Percentiles rank a stretch among this genome's conserved stretches.
Evolutionary conservation across 257 asterid genomes (phyloP).

Genomic region (Nicotiana tomentosiformis): DNA sequence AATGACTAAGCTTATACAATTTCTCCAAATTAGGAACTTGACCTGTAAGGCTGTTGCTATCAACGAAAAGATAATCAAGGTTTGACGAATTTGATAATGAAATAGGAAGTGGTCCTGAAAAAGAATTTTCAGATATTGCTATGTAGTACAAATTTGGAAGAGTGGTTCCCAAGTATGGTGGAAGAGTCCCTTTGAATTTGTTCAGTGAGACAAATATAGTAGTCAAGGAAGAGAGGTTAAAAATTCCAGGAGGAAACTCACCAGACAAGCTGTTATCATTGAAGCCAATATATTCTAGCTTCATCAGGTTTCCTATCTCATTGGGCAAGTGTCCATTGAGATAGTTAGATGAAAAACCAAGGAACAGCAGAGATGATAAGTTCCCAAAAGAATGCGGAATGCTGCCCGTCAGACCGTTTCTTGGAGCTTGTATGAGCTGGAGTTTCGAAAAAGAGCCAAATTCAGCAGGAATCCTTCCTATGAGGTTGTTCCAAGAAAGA

Average conservation of each 20-base stretch:
- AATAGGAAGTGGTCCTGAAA: constrained; percentile 15
- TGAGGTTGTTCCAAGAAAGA: constrained; percentile 17
- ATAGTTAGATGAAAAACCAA: constrained; percentile 12
- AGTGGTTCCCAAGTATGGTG: constrained; percentile 13
- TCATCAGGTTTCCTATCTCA: constrained; percentile 8
- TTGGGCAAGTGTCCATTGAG: constrained; percentile 10
- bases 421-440: constrained; percentile 9
- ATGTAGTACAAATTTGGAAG: constrained; percentile 8
- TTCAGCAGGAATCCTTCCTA: constrained; percentile 13
- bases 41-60: constrained; percentile 4
- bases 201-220: constrained; percentile 10
- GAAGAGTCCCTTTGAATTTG: constrained; percentile 14
- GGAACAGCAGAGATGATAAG: constrained; percentile 12
- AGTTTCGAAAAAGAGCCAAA: constrained; percentile 15
- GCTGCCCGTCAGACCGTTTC: constrained; percentile 9
- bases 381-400: constrained; percentile 14
- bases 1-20: background rate
- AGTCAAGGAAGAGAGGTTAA: constrained; percentile 16
- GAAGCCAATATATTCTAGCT: constrained; percentile 14
- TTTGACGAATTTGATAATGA: constrained; percentile 17
- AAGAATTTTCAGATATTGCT: constrained; percentile 5
- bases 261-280: constrained; percentile 18
- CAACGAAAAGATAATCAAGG: background rate
- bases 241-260: constrained; percentile 13
- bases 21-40: constrained; percentile 8